phyloP scores from a whole-genome alignment of 2,329 filamentous ascomycete species.

The Exophiala xenobiotica region DNA sequence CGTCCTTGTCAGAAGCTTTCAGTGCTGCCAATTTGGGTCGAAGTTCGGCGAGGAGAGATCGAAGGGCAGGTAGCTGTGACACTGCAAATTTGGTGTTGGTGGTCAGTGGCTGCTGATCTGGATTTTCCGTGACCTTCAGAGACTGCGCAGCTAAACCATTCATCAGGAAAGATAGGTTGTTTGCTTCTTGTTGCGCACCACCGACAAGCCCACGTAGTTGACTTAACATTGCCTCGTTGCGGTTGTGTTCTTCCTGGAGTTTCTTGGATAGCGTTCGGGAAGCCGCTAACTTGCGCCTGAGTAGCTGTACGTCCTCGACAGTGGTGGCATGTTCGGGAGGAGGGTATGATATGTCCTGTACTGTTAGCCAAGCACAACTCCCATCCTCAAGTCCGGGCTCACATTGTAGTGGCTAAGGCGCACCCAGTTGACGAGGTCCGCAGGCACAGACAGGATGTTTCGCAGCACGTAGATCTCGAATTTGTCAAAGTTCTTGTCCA shows the following conservation, averaged over 20 bases:
- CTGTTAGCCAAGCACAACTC: constrained; percentile 7
- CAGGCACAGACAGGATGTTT: constrained; percentile 74
- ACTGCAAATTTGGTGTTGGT: constrained; percentile 67
- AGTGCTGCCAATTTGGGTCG: constrained; percentile 61
- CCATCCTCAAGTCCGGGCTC: constrained; percentile 18
- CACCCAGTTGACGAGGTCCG: constrained; percentile 74
- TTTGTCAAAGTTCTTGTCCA: constrained; percentile 82
- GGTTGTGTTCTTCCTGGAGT: constrained; percentile 66
- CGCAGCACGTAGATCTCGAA: constrained; percentile 87
- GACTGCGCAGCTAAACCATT: constrained; percentile 47
- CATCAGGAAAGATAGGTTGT: constrained; percentile 58
- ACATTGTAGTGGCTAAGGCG: constrained; percentile 82
- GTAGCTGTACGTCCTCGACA: constrained; percentile 66
- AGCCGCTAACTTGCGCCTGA: constrained; percentile 72
- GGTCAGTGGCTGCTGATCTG: constrained; percentile 40
- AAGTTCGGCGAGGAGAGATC: constrained; percentile 66
- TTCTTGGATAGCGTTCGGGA: constrained; percentile 72
- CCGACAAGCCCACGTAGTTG: constrained; percentile 61
- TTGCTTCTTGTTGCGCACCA: constrained; percentile 27
- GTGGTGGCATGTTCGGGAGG: constrained; percentile 51
- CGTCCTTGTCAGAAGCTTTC: constrained; percentile 27
- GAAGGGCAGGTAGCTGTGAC: constrained; percentile 77
- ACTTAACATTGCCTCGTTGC: constrained; percentile 69
- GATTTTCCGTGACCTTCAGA: constrained; percentile 46
- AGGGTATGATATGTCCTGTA: constrained; percentile 30